Evolutionary conservation across 441 rosid genomes (phyloP), one percentile per base, ranked within the genome.

Genomic region (Corymbia citriodora): DNA sequence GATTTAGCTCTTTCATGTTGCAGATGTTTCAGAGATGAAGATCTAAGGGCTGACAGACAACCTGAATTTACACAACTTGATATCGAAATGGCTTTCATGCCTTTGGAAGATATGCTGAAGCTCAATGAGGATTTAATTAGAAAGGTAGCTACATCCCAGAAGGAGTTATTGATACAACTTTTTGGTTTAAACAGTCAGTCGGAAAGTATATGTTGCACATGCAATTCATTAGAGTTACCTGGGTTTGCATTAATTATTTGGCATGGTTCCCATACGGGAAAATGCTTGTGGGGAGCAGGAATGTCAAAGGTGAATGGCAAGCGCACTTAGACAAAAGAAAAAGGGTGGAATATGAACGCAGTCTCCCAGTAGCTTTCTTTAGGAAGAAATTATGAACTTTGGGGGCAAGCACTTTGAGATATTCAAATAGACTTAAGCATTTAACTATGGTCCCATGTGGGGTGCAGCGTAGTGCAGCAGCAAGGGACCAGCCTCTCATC

Each of bases 1-100:
- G 53, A 79, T 79, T 45, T 79, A 45, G 53, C n/a, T 45, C 85
- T 79, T 79, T 40, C 50, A 23, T 33, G 29, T 57, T 87, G 53
- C 94, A 98, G 99, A 94, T 98, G 99, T 90, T 98, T 98, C 93
- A 95, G 99, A 92, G 99, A 98, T 93, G 99, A 98, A 93, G 99
- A 97, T 95, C 93, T 97, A 89, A 97, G 99, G 94, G 99, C 98
- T 53, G 99, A 98, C 93, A 97, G 99, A 88, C 99, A 98, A 92
- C 99, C 99, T 70, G 99, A 98, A 92, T 98, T 98, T 94, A 98
- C 99, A 65, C 99, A 98, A 94, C 98, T 98, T 72, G 99, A 98
- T 95, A 96, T 97, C 97, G 99, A 98, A 92, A 90, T 98, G 94
- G 96, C 99, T 74, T 97, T 98, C 93, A 95, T 95, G 93, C 97